Base-by-base conservation (phyloP, 371 early-diverging fungal genomes). In the Apophysomyces variabilis region DNA sequence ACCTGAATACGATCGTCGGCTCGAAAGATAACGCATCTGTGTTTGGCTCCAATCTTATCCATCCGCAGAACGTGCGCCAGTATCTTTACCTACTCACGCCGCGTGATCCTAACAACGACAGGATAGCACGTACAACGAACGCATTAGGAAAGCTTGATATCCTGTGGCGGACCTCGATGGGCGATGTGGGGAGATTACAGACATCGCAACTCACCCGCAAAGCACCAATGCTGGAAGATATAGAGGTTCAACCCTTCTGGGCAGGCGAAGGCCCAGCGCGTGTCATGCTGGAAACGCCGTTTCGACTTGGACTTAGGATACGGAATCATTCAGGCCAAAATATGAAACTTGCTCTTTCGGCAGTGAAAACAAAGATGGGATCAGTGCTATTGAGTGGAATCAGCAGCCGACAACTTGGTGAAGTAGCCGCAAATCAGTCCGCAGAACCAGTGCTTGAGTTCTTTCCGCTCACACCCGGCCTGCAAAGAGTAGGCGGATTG, bases 101-200 rank as follows among this genome's bases (percentile, higher is more conserved):
- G 3, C 89, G 83, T 59, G 71, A 78, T 21, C 66, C 73, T 14
- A 67, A 78, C 26, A 80, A 87, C 45, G 89, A 90, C 56, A 74
- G 85, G 11, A 67, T 90, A 36, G 89, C 92, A 1, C 80, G 89
- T 35, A 85, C 92, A 6, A 90, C 93, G 5, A 89, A 94, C 41
- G 89, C 91, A 8, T 83, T 97, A 5, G 97, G 98, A 5, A 95
- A 94, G 78, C 84, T 98, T 57, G 97, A 97, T 77, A 96, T 98
- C 61, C 83, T 91, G 7, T 98, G 98, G 98, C 84, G 95, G 45
- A 89, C 95, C 8, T 83, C 84, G 21, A 87, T 95, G 69, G 96
- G 97, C 21, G 93, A 93, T 71, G 77, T 89, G 0, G 96, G 96
- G 0, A 86, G 96, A 4, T 75, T 98, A 61, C 97, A 98, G 77